These are phyloP conservation scores for Fragaria ananassa DNA, from an alignment of 306 rosid genomes.

Conservation along the genomic window DNA sequence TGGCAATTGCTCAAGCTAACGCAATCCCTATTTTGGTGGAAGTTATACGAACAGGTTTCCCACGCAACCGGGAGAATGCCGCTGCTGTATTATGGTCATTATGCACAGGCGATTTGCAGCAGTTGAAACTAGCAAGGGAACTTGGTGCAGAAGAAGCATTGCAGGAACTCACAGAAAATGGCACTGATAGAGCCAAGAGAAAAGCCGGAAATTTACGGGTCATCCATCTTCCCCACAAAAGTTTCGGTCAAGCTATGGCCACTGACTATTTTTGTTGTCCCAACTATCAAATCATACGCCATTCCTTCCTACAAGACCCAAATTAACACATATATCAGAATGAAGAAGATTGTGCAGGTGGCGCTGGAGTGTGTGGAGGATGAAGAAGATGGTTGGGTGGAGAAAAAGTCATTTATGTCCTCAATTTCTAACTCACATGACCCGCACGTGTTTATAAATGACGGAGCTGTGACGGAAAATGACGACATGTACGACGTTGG, in stretches of 20 bases:
- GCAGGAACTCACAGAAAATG: conserved; percentile 78
- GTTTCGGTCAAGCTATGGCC: conserved; percentile 70
- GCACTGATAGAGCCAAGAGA: conserved; percentile 95
- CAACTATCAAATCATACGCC: conserved; percentile 89
- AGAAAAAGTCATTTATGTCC: no score
- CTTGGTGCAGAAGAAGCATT: conserved; percentile 79
- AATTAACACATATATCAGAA: conserved; percentile 21
- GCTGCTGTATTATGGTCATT: conserved; percentile 87
- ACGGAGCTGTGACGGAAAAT: no score
- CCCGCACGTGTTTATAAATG: no score
- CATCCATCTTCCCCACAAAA: conserved; percentile 73
- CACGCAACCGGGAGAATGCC: conserved; percentile 91
- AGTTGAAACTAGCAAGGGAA: conserved; percentile 67
- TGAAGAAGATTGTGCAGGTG: no score
- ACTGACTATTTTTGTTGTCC: conserved; percentile 69
- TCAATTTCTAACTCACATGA: no score
- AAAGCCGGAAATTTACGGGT: conserved; percentile 55
- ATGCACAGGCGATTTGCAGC: conserved; percentile 61
- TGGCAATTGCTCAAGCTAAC: conserved; percentile 62
- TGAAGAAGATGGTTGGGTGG: no score
- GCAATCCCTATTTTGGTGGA: conserved; percentile 72
- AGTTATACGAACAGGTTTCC: conserved; percentile 82
- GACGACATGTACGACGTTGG: no score
- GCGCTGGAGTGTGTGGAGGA: no score
- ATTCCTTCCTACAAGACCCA: conserved; percentile 71